Conservation (phyloP, 129 eudicot genomes). For the Artemisia argyi region DNA sequence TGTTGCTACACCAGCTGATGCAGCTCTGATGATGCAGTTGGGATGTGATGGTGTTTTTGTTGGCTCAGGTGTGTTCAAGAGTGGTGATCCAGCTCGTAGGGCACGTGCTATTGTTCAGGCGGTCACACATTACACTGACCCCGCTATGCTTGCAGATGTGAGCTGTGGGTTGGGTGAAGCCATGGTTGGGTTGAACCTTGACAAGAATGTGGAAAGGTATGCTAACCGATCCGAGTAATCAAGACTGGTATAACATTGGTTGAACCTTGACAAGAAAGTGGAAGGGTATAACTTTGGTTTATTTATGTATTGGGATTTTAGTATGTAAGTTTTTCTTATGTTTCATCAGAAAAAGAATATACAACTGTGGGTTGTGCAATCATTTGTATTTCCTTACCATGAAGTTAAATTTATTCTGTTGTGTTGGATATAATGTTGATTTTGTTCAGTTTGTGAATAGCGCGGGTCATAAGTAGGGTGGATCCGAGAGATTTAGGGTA, state of each 20-base stretch:
- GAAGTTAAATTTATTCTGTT: conserved; percentile 13
- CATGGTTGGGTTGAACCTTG: conserved; percentile 54
- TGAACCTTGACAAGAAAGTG: no score
- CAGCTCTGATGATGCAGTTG: conserved; percentile 57
- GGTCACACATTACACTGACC: conserved; percentile 52
- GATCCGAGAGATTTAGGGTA: neutral
- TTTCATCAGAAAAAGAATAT: conserved; percentile 11
- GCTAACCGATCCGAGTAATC: conserved; percentile 46
- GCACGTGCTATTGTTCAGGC: conserved; percentile 57
- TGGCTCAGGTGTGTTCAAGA: conserved; percentile 55
- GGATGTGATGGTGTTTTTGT: conserved; percentile 57
- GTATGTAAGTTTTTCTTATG: conserved; percentile 12
- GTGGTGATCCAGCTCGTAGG: conserved; percentile 47
- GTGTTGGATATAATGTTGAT: neutral
- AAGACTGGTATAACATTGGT: no score
- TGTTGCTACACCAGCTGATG: conserved; percentile 54
- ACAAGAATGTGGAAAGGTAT: conserved; percentile 56
- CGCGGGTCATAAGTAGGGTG: neutral
- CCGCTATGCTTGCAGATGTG: conserved; percentile 45
- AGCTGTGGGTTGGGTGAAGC: conserved; percentile 59
- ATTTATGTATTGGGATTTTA: conserved; percentile 23
- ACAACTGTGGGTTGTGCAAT: neutral
- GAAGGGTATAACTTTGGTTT: conserved; percentile 9
- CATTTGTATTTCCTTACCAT: conserved; percentile 7
- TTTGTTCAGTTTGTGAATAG: neutral